Conservation (phyloP, 2,329 filamentous ascomycete genomes). For the Lachnellula suecica region DNA sequence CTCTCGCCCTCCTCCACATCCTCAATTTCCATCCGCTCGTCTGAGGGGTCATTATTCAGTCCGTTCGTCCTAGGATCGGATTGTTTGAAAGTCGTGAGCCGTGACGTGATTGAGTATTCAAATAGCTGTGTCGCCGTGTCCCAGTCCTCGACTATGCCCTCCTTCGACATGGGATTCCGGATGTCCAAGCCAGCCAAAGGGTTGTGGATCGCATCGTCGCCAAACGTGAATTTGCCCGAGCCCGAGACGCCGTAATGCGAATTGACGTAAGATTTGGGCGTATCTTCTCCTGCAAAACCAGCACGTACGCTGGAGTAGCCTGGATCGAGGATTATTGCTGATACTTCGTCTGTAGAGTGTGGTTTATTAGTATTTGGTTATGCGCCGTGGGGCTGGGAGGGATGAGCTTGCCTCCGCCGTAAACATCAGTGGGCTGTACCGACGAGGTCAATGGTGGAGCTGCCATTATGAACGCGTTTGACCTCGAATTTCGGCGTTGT, state of each 20-base stretch:
- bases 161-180: conserved; percentile 85
- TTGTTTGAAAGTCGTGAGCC: conserved; percentile 75
- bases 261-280: conserved; percentile 88
- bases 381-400: conserved; percentile 3
- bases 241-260: conserved; percentile 76
- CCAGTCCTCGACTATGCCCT: conserved; percentile 95
- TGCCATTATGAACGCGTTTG: conserved; percentile 42
- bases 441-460: conserved; percentile 55
- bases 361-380: conserved; percentile 8
- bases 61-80: conserved; percentile 73
- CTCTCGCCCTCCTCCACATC: conserved; percentile 64
- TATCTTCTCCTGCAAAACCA: conserved; percentile 96
- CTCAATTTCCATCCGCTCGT: conserved; percentile 59
- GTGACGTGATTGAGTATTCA: conserved; percentile 89
- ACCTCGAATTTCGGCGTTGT: background rate
- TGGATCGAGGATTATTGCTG: conserved; percentile 92
- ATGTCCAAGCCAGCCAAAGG: conserved; percentile 77
- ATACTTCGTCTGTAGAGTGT: conserved; percentile 77
- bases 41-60: conserved; percentile 62
- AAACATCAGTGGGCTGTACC: conserved; percentile 60
- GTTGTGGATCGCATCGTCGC: conserved; percentile 84
- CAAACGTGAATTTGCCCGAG: conserved; percentile 65
- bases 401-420: conserved; percentile 55
- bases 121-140: conserved; percentile 85
- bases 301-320: conserved; percentile 90